These are phyloP conservation scores for Hanseniaspora guilliermondii DNA, from an alignment of 805 yeast species.

Conservation along the genomic window DNA sequence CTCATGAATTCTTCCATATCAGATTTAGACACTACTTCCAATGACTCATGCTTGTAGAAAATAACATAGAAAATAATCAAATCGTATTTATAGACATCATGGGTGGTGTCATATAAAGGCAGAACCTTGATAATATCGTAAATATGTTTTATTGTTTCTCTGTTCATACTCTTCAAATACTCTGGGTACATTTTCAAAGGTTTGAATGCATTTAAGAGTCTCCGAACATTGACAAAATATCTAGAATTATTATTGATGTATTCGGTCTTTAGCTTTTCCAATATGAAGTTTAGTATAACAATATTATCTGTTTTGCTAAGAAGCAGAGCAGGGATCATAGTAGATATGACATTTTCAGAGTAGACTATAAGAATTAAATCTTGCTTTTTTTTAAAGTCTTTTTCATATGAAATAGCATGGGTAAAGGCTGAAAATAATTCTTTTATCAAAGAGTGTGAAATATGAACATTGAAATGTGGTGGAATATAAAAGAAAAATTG, in stretches of 20 bases:
- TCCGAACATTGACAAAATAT: constrained; percentile 1
- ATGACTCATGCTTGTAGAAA: neutral
- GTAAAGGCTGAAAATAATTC: neutral
- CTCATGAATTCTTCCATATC: neutral
- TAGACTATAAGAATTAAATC: neutral
- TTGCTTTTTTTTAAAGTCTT: neutral
- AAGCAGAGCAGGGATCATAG: neutral
- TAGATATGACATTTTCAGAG: constrained; percentile 6
- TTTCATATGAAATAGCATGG: neutral
- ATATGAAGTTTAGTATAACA: neutral
- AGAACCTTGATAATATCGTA: neutral
- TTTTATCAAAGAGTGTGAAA: neutral
- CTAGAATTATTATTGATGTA: neutral
- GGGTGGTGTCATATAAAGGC: neutral
- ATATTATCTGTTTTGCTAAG: neutral
- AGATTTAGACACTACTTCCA: neutral
- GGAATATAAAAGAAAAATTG: constrained; percentile 6
- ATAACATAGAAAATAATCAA: constrained; percentile 1
- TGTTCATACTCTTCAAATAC: neutral
- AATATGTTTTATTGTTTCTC: neutral
- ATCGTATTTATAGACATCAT: neutral
- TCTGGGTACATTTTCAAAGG: constrained; percentile 4
- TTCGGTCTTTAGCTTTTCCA: neutral
- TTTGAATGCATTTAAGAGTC: neutral
- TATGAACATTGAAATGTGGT: neutral